These are phyloP conservation scores for Whalleya microplaca DNA, from an alignment of 2,329 filamentous ascomycete species.

Conservation along the genomic window DNA sequence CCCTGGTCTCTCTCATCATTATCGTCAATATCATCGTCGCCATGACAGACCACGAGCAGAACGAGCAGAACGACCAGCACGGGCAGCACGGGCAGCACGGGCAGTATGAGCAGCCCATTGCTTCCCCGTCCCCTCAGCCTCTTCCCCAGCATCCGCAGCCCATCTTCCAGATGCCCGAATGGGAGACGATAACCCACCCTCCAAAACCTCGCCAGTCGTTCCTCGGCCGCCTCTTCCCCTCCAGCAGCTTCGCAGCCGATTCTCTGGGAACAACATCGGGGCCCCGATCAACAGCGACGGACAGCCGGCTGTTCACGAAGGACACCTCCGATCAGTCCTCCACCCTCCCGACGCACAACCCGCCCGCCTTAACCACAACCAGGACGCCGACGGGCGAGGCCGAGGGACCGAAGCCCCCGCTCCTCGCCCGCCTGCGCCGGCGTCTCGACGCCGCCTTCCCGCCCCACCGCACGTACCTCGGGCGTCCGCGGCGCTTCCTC, in stretches of 20 bases:
- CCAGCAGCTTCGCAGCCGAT: conserved; percentile 3
- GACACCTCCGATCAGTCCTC: conserved; percentile 13
- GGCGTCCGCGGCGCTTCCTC: conserved; percentile 30
- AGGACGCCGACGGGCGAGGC: not conserved
- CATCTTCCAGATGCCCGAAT: conserved; percentile 26
- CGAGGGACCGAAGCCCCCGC: conserved; percentile 4
- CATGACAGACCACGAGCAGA: conserved; percentile 20
- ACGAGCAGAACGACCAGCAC: too few species aligned
- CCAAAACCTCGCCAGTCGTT: conserved; percentile 21
- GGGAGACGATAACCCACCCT: conserved; percentile 26
- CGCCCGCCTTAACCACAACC: not conserved
- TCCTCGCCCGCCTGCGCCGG: conserved; percentile 10
- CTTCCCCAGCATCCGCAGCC: not conserved
- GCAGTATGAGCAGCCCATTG: not conserved
- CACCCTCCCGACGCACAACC: conserved; percentile 13
- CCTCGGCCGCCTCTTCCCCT: conserved; percentile 20
- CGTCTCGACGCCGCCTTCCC: conserved; percentile 30
- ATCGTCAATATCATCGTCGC: conserved; percentile 4
- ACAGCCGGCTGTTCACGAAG: conserved; percentile 8
- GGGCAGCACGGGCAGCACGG: too few species aligned
- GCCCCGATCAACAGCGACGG: conserved; percentile 6
- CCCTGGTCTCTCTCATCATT: too few species aligned
- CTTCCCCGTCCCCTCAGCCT: not conserved
- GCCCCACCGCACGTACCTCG: conserved; percentile 30
- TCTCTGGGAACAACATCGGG: conserved; percentile 1